Evolutionary conservation across 768 basidiomycete species (phyloP).

Genomic region (Leccinum longicurvipes): DNA sequence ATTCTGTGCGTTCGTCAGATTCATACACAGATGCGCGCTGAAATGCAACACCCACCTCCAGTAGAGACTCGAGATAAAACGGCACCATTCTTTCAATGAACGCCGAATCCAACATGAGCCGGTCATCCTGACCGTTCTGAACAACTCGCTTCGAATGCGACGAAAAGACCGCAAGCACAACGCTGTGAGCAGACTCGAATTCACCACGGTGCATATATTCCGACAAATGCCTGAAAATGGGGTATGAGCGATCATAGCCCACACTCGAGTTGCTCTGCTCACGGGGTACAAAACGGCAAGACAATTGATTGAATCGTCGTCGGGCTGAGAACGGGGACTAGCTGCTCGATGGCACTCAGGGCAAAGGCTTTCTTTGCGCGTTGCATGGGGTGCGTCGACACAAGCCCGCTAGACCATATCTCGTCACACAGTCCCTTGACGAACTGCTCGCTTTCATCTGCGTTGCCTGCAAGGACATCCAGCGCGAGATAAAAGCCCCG

Average conservation of each 20-base stretch:
- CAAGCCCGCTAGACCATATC: slow-evolving; percentile 23
- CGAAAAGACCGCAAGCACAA: slow-evolving; percentile 71
- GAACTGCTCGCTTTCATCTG: slow-evolving; percentile 36
- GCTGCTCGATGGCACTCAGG: slow-evolving; percentile 74
- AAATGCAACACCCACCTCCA: slow-evolving; percentile 50
- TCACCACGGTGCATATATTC: slow-evolving; percentile 61
- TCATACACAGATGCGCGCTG: slow-evolving; percentile 1
- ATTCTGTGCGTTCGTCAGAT: slow-evolving; percentile 43
- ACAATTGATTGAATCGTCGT: slow-evolving; percentile 52
- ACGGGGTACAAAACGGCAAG: slow-evolving; percentile 66
- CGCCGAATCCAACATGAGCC: slow-evolving; percentile 21
- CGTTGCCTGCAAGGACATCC: slow-evolving; percentile 58
- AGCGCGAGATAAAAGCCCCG: slow-evolving; percentile 73
- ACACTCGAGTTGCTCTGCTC: slow-evolving; percentile 25
- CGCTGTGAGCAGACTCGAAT: slow-evolving; percentile 87
- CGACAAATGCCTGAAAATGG: slow-evolving; percentile 50
- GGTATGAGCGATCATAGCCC: neutral
- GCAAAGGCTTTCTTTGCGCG: slow-evolving; percentile 54
- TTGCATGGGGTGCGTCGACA: slow-evolving; percentile 21
- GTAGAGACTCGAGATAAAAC: slow-evolving; percentile 68
- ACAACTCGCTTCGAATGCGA: slow-evolving; percentile 45
- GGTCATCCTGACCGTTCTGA: slow-evolving; percentile 10
- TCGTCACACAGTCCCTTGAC: slow-evolving; percentile 36
- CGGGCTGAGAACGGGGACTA: slow-evolving; percentile 58
- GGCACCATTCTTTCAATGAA: slow-evolving; percentile 63